phyloP scores from a whole-genome alignment of 495 filamentous ascomycete genomes.

The Aspergillus incahuasiensis region DNA sequence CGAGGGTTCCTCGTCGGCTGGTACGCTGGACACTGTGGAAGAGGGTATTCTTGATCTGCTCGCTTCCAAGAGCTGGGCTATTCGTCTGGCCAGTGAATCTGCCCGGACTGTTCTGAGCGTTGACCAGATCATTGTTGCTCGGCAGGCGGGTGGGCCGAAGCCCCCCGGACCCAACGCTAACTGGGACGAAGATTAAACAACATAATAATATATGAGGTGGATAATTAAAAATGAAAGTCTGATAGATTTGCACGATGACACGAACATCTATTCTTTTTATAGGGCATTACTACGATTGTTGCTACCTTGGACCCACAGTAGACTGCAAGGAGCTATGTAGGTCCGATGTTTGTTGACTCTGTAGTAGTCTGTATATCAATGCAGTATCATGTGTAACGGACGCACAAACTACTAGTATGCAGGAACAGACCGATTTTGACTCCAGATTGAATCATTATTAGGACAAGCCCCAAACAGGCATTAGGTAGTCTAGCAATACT shows the following conservation, averaged over 20 bases:
- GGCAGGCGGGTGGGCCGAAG: constrained; percentile 96
- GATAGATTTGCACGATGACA: constrained; percentile 21
- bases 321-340: not conserved
- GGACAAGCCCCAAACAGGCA: not conserved
- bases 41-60: constrained; percentile 91
- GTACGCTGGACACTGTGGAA: constrained; percentile 81
- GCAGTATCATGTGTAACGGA: not conserved
- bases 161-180: constrained; percentile 90
- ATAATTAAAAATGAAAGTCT: constrained; percentile 8
- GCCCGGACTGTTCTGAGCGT: constrained; percentile 92
- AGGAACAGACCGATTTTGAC: constrained; percentile 20
- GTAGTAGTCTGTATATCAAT: not conserved
- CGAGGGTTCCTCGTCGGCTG: constrained; percentile 74
- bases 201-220: constrained; percentile 8
- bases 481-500: not conserved
- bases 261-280: constrained; percentile 14
- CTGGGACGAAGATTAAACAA: constrained; percentile 90
- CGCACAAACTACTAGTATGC: not conserved
- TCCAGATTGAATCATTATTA: constrained; percentile 30
- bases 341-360: not conserved
- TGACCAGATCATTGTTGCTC: constrained; percentile 98
- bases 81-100: constrained; percentile 92
- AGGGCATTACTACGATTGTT: not conserved
- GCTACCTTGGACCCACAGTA: not conserved
- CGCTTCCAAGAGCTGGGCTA: constrained; percentile 89